Base-by-base conservation (phyloP, 2,329 filamentous ascomycete species). In the Aaosphaeria pasadenensis region DNA sequence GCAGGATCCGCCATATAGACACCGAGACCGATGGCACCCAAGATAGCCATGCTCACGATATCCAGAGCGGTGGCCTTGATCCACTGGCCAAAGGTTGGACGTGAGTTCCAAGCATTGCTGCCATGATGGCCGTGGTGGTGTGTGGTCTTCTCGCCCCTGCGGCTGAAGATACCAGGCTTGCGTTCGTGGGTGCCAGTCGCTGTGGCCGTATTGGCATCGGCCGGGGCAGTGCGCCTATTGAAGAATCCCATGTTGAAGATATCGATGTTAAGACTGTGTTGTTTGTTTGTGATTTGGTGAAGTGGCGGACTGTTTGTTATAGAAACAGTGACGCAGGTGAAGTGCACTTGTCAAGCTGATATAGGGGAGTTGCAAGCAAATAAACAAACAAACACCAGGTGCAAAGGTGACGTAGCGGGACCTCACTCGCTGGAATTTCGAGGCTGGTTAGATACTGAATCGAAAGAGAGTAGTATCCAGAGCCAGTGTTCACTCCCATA, bases 41-140 rank as follows among this genome's bases (percentile, higher is more conserved):
- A 81, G 28, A 73, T 64, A 6, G 74, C 71, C 84, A 89, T 88
- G 31, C 84, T 87, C 17, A 86, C 44, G 45, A 89, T 78, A 59
- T 89, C 86, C 9, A 87, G 69, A 76, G 81, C 84, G 4, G 83
- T 86, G 6, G 76, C 74, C 66, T 85, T 87, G 54, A 88, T 64
- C 86, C 86, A 89, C 62, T 86, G 83, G 3, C 85, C 84, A 55
- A 89, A 86, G 2, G 72, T 78, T 2, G 85, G 85, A 11, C 63
- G 59, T 49, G 42, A 4, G 54, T 44, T 40, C 54, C 58, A 40
- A 51, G 51, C 43, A 55, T 49, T n/a, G 45, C 50, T 39, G 56
- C 40, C 48, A 28, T 56, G 48, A 32, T 58, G 55, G 36, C 48
- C 9, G 11, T 41, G 41, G 11, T 9, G 9, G 24, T 7, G 7